Base-by-base conservation (phyloP, 495 filamentous ascomycete genomes). In the Penicillium canescens region DNA sequence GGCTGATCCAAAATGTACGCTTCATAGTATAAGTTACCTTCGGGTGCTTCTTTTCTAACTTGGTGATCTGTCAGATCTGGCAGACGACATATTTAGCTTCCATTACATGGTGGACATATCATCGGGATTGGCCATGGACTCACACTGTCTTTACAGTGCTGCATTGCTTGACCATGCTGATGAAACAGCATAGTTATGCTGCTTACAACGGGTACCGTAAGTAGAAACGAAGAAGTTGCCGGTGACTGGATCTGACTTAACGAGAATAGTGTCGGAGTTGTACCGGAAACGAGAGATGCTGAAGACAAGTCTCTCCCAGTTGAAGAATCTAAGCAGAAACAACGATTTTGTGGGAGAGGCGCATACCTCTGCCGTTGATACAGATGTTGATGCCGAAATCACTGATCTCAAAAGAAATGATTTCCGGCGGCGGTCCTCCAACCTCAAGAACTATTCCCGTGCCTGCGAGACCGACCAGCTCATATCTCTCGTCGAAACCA, bases 161-260 rank as follows among this genome's bases (percentile, higher is more conserved):
- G 41, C 88, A 91, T 59, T 81, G 78, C 13, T 59, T 89, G 52
- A 82, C 85, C 1, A 84, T 90, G 78, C 54, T 90, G 42, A 91
- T 91, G 88, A 91, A 91, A 68, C 85, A 87, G 62, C 88, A 91
- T 61, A 87, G 82, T 44, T 90, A 88, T 62, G 79, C 83, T 3
- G 87, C 87, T 52, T 91, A 89, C 64, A 91, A 91, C 60, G 88
- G 88, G 5, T 78, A 91, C 56, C 70, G 74, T 76, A 36, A 23
- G 45, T 34, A 31, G 7, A 31, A 31, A 31, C 18, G 1, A 18
- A 18, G 2, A 62, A 55, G 69, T 67, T 5, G 33, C n/a, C 2
- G 3, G 9, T 14, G 1, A 4, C 28, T 20, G n/a, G 20, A 7
- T 4, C n/a, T 10, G 49, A 11, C 14, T 38, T 65, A 45, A 63